A percentile compares a stretch with the other conserved stretches of the same genome.
Evolutionary conservation across 164 flowering plant species (phyloP).

Genomic region (Nelumbo lutea): DNA sequence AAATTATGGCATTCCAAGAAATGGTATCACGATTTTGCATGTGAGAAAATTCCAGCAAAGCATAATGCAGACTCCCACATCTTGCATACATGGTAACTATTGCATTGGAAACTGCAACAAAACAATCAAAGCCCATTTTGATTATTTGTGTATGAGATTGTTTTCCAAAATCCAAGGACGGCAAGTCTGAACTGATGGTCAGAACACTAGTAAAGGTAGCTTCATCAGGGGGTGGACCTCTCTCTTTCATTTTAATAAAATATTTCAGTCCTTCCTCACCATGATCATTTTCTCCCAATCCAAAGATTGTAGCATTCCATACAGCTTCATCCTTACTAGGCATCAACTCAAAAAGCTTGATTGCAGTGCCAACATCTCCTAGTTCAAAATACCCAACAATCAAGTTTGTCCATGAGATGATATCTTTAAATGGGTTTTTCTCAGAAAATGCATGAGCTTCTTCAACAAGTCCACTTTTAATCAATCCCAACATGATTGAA

Average conservation of each 20-base stretch:
- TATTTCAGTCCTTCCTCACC: conserved; percentile 53
- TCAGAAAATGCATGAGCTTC: conserved; percentile 54
- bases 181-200: conserved; percentile 47
- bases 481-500: conserved; percentile 34
- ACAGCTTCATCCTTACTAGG: conserved; percentile 38
- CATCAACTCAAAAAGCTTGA: conserved; percentile 37
- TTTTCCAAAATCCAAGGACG: conserved; percentile 45
- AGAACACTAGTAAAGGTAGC: conserved; percentile 57
- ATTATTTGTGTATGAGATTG: conserved; percentile 44
- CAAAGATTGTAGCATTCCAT: conserved; percentile 62
- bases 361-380: conserved; percentile 36
- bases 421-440: conserved; percentile 40
- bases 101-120: conserved; percentile 52
- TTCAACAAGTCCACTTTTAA: conserved; percentile 33
- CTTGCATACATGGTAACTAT: conserved; percentile 55
- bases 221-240: conserved; percentile 33
- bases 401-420: conserved; percentile 51
- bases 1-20: conserved; percentile 71
- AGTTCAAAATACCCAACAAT: conserved; percentile 51
- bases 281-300: conserved; percentile 51
- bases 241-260: conserved; percentile 43
- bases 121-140: conserved; percentile 34
- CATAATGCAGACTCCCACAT: conserved; percentile 55
- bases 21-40: conserved; percentile 42
- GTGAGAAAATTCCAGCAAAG: conserved; percentile 34